A percentile compares a stretch with the other conserved stretches of the same genome.
These are phyloP conservation scores for Trichomonas tenax DNA, from an alignment of 208 protist species.

Conservation along the genomic window DNA sequence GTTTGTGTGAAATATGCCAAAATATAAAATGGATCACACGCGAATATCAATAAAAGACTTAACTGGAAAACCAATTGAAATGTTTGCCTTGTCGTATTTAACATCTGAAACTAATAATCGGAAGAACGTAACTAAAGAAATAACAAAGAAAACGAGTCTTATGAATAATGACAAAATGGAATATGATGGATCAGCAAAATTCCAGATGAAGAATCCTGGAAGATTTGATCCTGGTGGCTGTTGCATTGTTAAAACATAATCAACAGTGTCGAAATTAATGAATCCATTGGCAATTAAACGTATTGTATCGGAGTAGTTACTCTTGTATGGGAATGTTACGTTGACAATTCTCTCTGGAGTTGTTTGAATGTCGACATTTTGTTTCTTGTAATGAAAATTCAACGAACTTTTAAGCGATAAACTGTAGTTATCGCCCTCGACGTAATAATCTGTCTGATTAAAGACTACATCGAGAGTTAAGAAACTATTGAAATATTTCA, in stretches of 20 bases:
- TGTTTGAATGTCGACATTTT: neutral
- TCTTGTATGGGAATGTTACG: neutral
- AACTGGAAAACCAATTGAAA: neutral
- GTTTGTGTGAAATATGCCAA: neutral
- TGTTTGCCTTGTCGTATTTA: neutral
- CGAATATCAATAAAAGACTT: neutral
- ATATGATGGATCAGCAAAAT: neutral
- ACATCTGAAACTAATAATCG: neutral
- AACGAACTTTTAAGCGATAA: neutral
- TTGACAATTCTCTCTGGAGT: neutral
- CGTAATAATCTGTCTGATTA: neutral
- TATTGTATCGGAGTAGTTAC: neutral
- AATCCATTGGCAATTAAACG: neutral
- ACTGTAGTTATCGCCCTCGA: neutral
- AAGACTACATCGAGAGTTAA: neutral
- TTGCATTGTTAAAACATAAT: neutral
- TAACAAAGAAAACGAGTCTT: neutral
- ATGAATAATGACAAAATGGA: neutral
- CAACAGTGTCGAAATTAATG: neutral
- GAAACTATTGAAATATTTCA: constrained; percentile 2
- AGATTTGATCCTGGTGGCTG: neutral
- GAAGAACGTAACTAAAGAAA: neutral
- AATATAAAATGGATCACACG: neutral
- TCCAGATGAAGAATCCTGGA: neutral
- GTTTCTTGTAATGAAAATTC: neutral